Evolutionary conservation across 345 rosid genomes (phyloP), one percentile per base, ranked within the genome.

Genomic region (Pugionium dolabratum): DNA sequence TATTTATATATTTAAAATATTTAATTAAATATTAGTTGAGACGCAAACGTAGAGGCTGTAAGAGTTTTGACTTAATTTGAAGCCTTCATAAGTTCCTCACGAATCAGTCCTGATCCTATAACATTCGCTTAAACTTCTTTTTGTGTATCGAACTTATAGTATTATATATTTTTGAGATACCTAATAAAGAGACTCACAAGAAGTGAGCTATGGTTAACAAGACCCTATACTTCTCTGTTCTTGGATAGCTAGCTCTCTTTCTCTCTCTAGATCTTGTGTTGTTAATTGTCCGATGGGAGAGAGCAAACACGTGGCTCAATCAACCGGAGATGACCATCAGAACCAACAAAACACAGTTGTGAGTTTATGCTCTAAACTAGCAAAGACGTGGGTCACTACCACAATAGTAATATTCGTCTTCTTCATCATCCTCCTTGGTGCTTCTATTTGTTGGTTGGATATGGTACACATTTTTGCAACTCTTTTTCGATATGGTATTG

Each of bases 371-470:
- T 36, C 49, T 43, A 70, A 44, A 54, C 8, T 61, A 25, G 35
- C 52, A 29, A 79, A 75, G 67, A 54, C 76, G 69, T 66, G 72
- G 62, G 50, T 59, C 40, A 54, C 78, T 4, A 26, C 72, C 34
- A 64, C 75, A 18, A 4, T 69, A 47, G 49, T 56, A 53, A 11
- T 78, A 0, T 27, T 76, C 39, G 59, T 77, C 74, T 58, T 62
- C 75, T 6, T 63, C 75, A 18, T 71, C 73, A 48, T 81, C 49
- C 2, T 76, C 41, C 35, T 53, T 10, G 78, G 70, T 6, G 62
- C 75, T 54, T 53, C 74, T 46, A 7, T 76, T 54, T 50, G 67
- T 26, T 78, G 72, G 70, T 54, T 53, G 61, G 72, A 79, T 42
- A 50, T 39, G 73, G 73, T 36, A 36, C 6, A 36, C 6, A 36